A percentile compares a stretch with the other conserved stretches of the same genome.
These are phyloP conservation scores for Phytophthora fragariaefolia DNA, from an alignment of 352 stramenopile species.

Conservation along the genomic window DNA sequence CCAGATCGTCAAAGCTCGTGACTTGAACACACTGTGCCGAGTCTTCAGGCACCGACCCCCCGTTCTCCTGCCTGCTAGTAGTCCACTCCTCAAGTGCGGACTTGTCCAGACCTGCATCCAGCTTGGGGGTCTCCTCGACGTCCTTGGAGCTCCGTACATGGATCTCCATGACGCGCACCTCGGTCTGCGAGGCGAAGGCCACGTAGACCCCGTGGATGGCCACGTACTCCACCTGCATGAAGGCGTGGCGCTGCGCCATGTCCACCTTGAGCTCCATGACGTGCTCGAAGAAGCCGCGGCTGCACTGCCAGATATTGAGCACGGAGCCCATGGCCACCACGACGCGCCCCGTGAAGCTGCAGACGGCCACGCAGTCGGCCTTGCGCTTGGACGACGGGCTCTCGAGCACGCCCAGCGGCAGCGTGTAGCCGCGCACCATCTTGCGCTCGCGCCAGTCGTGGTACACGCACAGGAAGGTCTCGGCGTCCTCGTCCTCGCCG, in stretches of 20 bases:
- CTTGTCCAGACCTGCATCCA: constrained; percentile 28
- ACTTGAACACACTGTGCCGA: constrained; percentile 54
- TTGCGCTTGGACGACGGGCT: constrained; percentile 58
- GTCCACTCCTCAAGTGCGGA: constrained; percentile 16
- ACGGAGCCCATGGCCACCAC: constrained; percentile 77
- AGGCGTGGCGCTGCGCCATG: constrained; percentile 74
- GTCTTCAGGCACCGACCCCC: constrained; percentile 45
- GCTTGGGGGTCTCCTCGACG: constrained; percentile 7
- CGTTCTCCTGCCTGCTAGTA: constrained; percentile 1
- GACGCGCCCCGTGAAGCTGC: constrained; percentile 84
- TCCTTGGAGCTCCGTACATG: constrained; percentile 65
- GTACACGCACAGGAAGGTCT: constrained; percentile 89
- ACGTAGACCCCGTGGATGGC: constrained; percentile 85
- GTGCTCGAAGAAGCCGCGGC: constrained; percentile 87
- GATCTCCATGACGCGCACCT: constrained; percentile 87
- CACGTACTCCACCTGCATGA: constrained; percentile 77
- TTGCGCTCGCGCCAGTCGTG: constrained; percentile 86
- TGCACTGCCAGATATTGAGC: constrained; percentile 89
- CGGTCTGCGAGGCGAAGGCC: constrained; percentile 73
- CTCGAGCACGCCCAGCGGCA: constrained; percentile 79
- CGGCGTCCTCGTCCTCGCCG: constrained; percentile 49
- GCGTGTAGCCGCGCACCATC: constrained; percentile 83
- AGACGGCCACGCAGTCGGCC: constrained; percentile 78
- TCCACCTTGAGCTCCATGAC: constrained; percentile 90
- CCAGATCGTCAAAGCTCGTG: constrained; percentile 41